Conservation (phyloP, 306 rosid species). For the Cicer judaicum region DNA sequence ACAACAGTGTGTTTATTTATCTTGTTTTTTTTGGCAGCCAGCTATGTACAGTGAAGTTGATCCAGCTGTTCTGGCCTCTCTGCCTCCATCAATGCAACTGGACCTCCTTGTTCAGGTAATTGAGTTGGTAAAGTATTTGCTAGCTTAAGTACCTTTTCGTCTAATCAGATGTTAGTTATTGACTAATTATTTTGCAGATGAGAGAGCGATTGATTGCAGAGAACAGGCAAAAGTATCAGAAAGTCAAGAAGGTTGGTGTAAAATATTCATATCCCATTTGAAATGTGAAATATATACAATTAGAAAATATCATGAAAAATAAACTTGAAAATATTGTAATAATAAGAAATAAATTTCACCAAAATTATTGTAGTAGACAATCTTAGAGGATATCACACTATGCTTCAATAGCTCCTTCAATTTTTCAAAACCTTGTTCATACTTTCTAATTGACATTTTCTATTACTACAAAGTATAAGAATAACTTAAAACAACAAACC, state of each 20-base stretch:
- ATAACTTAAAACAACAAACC: too few relatives aligned
- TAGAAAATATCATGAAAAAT: constrained; percentile 11
- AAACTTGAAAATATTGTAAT: constrained; percentile 13
- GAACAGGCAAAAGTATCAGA: constrained; percentile 93
- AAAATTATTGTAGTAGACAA: neutral
- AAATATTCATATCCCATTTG: constrained; percentile 32
- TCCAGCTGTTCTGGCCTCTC: constrained; percentile 59
- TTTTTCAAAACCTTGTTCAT: too few relatives aligned
- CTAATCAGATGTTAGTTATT: constrained; percentile 38
- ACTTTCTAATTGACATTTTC: too few relatives aligned
- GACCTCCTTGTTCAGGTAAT: constrained; percentile 64
- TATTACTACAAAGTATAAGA: too few relatives aligned
- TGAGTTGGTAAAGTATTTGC: constrained; percentile 33
- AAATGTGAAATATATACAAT: neutral
- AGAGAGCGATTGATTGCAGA: constrained; percentile 90
- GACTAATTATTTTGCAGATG: constrained; percentile 57
- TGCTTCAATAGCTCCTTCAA: neutral
- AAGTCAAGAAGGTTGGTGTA: constrained; percentile 86
- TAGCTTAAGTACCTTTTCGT: constrained; percentile 26
- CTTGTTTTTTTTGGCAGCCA: constrained; percentile 48
- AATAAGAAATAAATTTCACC: constrained; percentile 16
- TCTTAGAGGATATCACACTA: neutral
- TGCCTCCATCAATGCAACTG: constrained; percentile 70
- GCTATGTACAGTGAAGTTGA: constrained; percentile 54
- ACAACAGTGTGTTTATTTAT: constrained; percentile 10